These are phyloP conservation scores for Aureobasidium sp. DNA, from an alignment of 2,329 filamentous ascomycete species.

Conservation along the genomic window DNA sequence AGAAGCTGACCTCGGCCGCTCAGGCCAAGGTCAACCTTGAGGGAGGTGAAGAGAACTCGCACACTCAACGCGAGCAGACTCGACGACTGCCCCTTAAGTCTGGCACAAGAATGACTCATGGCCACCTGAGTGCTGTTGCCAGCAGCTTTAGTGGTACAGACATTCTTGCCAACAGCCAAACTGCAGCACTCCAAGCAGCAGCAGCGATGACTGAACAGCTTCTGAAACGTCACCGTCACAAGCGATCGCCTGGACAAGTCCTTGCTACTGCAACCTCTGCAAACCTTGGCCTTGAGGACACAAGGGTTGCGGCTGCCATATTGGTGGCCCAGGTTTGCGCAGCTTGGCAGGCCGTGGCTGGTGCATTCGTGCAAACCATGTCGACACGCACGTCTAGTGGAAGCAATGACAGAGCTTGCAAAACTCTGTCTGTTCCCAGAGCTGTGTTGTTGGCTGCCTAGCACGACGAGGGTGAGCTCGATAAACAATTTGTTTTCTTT, in stretches of 20 bases:
- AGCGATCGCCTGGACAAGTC: background rate
- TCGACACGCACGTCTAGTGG: background rate
- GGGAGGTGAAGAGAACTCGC: background rate
- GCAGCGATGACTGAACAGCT: background rate
- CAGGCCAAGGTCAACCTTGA: background rate
- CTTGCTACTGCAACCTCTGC: background rate
- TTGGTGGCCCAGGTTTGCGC: background rate
- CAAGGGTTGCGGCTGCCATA: background rate
- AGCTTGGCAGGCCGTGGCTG: background rate
- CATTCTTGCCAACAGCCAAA: background rate
- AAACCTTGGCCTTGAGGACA: background rate
- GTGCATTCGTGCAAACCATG: background rate
- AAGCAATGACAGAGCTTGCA: background rate
- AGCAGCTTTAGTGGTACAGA: too few relatives aligned
- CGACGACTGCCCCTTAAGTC: background rate
- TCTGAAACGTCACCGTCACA: background rate
- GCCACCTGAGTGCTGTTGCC: too few relatives aligned
- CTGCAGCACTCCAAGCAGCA: background rate
- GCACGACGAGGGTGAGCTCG: constrained; percentile 13
- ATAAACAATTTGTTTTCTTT: background rate
- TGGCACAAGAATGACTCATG: background rate
- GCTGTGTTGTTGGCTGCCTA: constrained; percentile 1
- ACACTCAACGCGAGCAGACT: background rate
- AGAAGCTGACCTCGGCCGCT: background rate
- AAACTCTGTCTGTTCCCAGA: background rate